Conservation (phyloP, 768 basidiomycete genomes). For the Phlebiopsis gigantea region DNA sequence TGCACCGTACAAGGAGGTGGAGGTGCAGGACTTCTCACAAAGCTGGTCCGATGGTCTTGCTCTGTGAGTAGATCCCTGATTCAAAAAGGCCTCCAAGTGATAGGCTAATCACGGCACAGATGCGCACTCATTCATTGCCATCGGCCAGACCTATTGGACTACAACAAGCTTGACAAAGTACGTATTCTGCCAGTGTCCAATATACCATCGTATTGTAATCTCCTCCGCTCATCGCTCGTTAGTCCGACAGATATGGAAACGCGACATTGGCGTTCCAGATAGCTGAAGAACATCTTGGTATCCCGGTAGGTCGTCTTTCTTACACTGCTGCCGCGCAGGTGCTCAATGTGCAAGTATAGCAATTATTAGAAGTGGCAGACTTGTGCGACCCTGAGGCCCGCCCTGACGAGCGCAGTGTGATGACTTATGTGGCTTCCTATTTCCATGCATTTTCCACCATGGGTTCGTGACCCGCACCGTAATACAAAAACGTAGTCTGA, state of each 20-base stretch:
- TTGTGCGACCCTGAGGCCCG: conserved; percentile 79
- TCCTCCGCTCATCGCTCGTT: conserved; percentile 12
- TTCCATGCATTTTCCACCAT: conserved; percentile 98
- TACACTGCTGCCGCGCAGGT: conserved; percentile 6
- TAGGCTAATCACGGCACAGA: conserved; percentile 35
- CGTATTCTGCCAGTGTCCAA: conserved; percentile 7
- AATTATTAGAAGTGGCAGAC: conserved; percentile 95
- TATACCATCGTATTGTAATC: background rate
- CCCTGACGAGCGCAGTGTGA: conserved; percentile 94
- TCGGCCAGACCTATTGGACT: conserved; percentile 93
- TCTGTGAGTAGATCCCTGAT: conserved; percentile 51
- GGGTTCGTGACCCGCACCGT: conserved; percentile 42
- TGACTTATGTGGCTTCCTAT: conserved; percentile 96
- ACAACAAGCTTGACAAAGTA: conserved; percentile 80
- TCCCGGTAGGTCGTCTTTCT: conserved; percentile 61
- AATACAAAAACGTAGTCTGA: background rate
- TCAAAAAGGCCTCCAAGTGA: background rate
- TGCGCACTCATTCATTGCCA: conserved; percentile 98
- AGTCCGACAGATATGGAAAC: conserved; percentile 78
- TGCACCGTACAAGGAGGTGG: conserved; percentile 80
- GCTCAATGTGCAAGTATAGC: conserved; percentile 41
- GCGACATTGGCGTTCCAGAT: conserved; percentile 84
- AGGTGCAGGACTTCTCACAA: conserved; percentile 89
- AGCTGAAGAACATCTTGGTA: conserved; percentile 83
- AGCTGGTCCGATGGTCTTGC: conserved; percentile 97